Conservation (phyloP, 2,329 filamentous ascomycete genomes). For the Trichoderma lentiforme region DNA sequence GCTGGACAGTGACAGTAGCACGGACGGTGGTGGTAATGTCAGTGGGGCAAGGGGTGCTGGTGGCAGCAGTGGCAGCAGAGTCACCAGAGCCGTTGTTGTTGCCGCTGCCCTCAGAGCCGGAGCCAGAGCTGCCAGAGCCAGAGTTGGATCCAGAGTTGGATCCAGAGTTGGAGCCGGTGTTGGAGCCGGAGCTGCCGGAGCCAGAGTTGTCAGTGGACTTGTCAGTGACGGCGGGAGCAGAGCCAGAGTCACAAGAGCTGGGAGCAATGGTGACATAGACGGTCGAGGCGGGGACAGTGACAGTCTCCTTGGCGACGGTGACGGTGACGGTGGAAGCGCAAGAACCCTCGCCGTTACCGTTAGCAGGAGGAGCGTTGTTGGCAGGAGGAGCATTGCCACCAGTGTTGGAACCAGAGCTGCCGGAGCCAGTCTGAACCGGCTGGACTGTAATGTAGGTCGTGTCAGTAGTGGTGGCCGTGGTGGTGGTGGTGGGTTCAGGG, state of each 20-base stretch:
- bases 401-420: constrained; percentile 21
- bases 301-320: constrained; percentile 23
- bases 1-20: constrained; percentile 38
- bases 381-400: neutral
- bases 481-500: constrained; percentile 36
- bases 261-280: constrained; percentile 34
- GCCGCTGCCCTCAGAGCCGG: constrained; percentile 18
- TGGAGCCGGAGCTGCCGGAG: constrained; percentile 11
- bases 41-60: constrained; percentile 19
- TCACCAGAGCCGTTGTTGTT: constrained; percentile 17
- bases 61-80: constrained; percentile 26
- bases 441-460: constrained; percentile 35
- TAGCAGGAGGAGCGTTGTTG: constrained; percentile 4
- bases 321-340: constrained; percentile 27
- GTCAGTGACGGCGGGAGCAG: constrained; percentile 25
- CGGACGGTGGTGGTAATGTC: constrained; percentile 26
- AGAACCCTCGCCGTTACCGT: constrained; percentile 8
- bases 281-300: constrained; percentile 33
- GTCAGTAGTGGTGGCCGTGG: constrained; percentile 36
- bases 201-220: constrained; percentile 11
- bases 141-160: neutral
- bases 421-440: constrained; percentile 23
- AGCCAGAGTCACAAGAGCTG: constrained; percentile 21
- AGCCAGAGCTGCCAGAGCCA: neutral
- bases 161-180: neutral